phyloP scores from a whole-genome alignment of 805 yeast genomes.

The Candida methanosorbosa region DNA sequence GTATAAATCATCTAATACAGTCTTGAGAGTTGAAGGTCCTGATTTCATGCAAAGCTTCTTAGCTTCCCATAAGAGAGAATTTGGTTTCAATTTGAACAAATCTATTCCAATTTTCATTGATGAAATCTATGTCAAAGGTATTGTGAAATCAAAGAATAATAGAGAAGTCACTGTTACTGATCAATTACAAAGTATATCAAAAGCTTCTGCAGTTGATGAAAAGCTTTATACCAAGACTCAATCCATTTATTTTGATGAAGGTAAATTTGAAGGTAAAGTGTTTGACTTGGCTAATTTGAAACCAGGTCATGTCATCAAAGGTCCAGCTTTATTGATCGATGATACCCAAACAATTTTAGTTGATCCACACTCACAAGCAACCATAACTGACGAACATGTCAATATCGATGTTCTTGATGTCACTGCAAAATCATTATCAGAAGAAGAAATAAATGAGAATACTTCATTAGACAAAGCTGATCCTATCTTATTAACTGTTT shows the following conservation, averaged over 20 bases:
- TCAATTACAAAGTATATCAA: conserved; percentile 30
- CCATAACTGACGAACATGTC: conserved; percentile 27
- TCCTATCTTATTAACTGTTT: conserved; percentile 31
- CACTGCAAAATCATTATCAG: no score
- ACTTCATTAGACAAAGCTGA: conserved; percentile 22
- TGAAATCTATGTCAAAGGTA: conserved; percentile 46
- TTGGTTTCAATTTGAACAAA: conserved; percentile 21
- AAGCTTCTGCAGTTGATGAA: conserved; percentile 26
- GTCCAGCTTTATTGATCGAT: conserved; percentile 29
- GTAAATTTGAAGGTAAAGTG: conserved; percentile 20
- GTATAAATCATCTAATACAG: conserved; percentile 34
- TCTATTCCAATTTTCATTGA: conserved; percentile 13
- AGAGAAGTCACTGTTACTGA: conserved; percentile 30
- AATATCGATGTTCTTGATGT: conserved; percentile 13
- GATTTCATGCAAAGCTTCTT: conserved; percentile 18
- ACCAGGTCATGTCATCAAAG: conserved; percentile 22
- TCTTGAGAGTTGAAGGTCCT: conserved; percentile 16
- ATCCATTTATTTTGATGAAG: conserved; percentile 13
- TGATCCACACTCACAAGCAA: conserved; percentile 26
- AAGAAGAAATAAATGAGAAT: conserved; percentile 9
- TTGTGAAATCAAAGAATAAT: conserved; percentile 45
- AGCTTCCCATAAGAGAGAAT: conserved; percentile 26
- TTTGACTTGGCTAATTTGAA: conserved; percentile 21
- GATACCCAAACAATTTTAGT: conserved; percentile 30
- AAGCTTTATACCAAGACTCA: conserved; percentile 21